Conservation (phyloP, 1,284 basidiomycete species). For the Gymnopus androsaceus region DNA sequence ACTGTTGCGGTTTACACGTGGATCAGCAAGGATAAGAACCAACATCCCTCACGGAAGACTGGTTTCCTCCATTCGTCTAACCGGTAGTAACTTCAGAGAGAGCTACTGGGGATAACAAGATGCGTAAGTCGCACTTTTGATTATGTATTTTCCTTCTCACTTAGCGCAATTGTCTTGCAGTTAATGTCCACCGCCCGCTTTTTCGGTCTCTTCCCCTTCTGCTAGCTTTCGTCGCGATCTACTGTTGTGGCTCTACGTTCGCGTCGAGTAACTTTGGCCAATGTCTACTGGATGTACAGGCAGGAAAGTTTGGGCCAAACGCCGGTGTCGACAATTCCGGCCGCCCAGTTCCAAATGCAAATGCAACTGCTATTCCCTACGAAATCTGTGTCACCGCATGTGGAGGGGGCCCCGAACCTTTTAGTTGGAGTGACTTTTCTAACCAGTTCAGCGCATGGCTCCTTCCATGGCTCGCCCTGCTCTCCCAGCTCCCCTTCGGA, state of each 20-base stretch:
- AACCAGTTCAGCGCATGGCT: conserved; percentile 31
- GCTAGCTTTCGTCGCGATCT: background rate
- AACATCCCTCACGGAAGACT: too few relatives aligned
- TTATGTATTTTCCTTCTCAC: too few relatives aligned
- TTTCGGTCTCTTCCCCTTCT: background rate
- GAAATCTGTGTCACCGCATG: conserved; percentile 23
- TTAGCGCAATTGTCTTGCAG: too few relatives aligned
- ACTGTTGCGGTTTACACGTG: too few relatives aligned
- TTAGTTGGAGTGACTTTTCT: conserved; percentile 26
- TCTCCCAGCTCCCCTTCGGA: conserved; percentile 32
- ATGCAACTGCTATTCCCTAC: conserved; percentile 28
- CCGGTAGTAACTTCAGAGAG: too few relatives aligned
- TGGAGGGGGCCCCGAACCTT: conserved; percentile 21
- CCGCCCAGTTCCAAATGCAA: conserved; percentile 14
- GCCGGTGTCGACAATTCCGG: conserved; percentile 24
- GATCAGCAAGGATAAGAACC: too few relatives aligned
- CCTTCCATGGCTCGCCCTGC: conserved; percentile 31
- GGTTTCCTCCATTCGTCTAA: too few relatives aligned
- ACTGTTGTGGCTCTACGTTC: background rate
- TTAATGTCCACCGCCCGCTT: too few relatives aligned
- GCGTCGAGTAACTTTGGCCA: conserved; percentile 18
- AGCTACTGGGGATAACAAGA: too few relatives aligned
- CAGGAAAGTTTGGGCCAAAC: background rate
- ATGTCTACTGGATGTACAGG: conserved; percentile 19
- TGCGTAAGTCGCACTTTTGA: too few relatives aligned